Evolutionary conservation across 2,329 filamentous ascomycete genomes (phyloP), one percentile per base, ranked within the genome.

Genomic region (Fusarium buxicola): DNA sequence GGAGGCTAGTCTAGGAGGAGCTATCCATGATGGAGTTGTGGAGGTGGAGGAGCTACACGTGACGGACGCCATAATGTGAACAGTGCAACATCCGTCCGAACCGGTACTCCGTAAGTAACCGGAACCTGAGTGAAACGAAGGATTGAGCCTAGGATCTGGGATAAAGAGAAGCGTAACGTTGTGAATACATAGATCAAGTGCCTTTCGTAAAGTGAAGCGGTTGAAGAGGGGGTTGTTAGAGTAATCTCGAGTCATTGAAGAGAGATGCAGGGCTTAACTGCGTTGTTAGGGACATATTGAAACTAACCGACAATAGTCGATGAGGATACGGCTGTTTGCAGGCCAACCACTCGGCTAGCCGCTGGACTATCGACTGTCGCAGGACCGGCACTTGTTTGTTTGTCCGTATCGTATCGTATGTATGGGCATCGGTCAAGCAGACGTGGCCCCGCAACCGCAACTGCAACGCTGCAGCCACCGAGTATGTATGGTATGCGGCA

Each of bases 11-110:
- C 34, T 9, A 30, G 28, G 12, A 15, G 18, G 50, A 18, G 18
- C 24, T 24, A 58, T 31, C 31, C 18, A 24, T 25, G 34, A 47
- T 40, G 49, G 48, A 53, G 45, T 44, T 45, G 28, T 16, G 60
- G 59, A 50, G 48, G 45, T 47, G 46, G 55, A 60, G 55, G 55
- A 35, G 36, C 47, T 32, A 61, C 51, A 65, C 61, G 61, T 64
- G 61, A 64, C 45, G 44, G 35, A 60, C 60, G 56, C 61, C 60
- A 58, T 44, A 13, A 12, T 30, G 39, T 11, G 25, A 28, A 24
- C 40, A 38, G 39, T 21, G 39, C 31, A 52, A 36, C 27, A 27
- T 28, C n/a, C 10, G 5, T 52, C 12, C 21, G 13, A 39, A 32
- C 32, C 27, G 41, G 43, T n/a, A n/a, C n/a, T 32, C 12, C 7